Conservation (phyloP, 2,329 filamentous ascomycete species). For the Mycogone perniciosa region DNA sequence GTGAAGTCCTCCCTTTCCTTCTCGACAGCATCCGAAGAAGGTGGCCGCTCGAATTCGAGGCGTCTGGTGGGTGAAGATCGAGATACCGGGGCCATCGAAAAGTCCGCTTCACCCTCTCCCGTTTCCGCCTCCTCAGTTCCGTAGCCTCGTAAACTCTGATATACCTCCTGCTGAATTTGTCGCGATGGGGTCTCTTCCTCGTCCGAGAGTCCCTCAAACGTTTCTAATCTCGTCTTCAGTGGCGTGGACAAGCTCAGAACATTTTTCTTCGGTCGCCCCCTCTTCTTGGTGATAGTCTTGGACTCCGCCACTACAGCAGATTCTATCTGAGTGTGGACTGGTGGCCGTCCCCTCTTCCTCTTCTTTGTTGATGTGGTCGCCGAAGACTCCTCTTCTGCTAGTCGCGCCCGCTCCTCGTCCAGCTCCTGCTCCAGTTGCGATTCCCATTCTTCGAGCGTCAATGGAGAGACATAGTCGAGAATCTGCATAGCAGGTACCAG, state of each 20-base stretch:
- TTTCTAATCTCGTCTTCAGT: constrained; percentile 25
- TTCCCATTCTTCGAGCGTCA: constrained; percentile 52
- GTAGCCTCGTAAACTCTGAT: constrained; percentile 9
- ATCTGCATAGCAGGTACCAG: constrained; percentile 42
- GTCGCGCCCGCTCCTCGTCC: constrained; percentile 31
- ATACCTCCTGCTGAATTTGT: constrained; percentile 22
- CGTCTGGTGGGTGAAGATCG: not conserved
- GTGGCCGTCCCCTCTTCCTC: constrained; percentile 24
- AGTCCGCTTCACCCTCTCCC: not conserved
- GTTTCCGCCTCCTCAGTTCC: constrained; percentile 4
- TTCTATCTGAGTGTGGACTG: constrained; percentile 27
- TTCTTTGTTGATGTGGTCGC: constrained; percentile 4
- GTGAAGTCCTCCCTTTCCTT: not conserved
- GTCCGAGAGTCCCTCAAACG: constrained; percentile 26
- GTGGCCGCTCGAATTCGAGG: no score
- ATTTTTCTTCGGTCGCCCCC: constrained; percentile 22
- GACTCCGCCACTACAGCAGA: constrained; percentile 24
- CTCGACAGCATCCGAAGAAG: not conserved
- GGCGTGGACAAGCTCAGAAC: constrained; percentile 33
- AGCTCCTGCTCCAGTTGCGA: constrained; percentile 37
- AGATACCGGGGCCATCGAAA: not conserved
- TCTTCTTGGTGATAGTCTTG: constrained; percentile 18
- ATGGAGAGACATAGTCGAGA: constrained; percentile 53
- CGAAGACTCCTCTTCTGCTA: constrained; percentile 20
- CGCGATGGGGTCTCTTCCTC: constrained; percentile 24